phyloP scores from a whole-genome alignment of 2,329 filamentous ascomycete genomes.

The Leptosphaerulina australis region DNA sequence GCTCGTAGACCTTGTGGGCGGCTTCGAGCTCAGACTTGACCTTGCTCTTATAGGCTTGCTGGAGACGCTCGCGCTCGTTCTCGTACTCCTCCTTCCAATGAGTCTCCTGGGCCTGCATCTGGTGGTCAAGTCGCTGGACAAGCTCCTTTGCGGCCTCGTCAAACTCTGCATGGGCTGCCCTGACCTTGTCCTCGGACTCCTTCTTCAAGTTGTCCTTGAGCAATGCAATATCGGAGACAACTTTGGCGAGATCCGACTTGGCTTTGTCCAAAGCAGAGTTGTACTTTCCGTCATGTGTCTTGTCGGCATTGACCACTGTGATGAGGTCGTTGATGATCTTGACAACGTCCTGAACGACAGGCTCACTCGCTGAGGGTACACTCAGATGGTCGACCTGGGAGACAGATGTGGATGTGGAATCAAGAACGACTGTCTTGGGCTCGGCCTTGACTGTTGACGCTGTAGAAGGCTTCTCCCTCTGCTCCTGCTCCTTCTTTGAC shows the following conservation, averaged over 20 bases:
- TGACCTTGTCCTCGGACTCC: slow-evolving; percentile 76
- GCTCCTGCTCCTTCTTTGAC: slow-evolving; percentile 37
- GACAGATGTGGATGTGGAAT: slow-evolving; percentile 30
- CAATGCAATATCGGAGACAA: slow-evolving; percentile 76
- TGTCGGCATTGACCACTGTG: slow-evolving; percentile 86
- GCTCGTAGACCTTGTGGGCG: slow-evolving; percentile 79
- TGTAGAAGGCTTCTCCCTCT: slow-evolving; percentile 37
- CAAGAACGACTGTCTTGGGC: slow-evolving; percentile 13
- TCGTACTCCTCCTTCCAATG: slow-evolving; percentile 89
- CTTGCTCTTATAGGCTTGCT: slow-evolving; percentile 78
- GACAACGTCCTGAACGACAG: slow-evolving; percentile 88
- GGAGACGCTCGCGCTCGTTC: slow-evolving; percentile 80
- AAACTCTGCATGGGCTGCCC: slow-evolving; percentile 75
- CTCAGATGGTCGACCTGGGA: slow-evolving; percentile 78
- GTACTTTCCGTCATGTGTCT: slow-evolving; percentile 73
- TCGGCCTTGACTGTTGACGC: slow-evolving; percentile 29
- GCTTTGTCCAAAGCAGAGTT: slow-evolving; percentile 80
- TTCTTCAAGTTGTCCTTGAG: slow-evolving; percentile 73
- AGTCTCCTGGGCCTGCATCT: slow-evolving; percentile 79
- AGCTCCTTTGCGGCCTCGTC: slow-evolving; percentile 86
- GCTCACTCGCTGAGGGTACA: slow-evolving; percentile 77
- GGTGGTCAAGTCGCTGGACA: slow-evolving; percentile 82
- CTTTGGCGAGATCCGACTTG: slow-evolving; percentile 78
- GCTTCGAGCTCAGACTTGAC: slow-evolving; percentile 79
- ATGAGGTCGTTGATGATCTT: slow-evolving; percentile 97